Percentiles rank a stretch among this genome's conserved stretches.
These are phyloP conservation scores for Antitrichia curtipendula DNA, from an alignment of 225 moss, liverwort and hornwort genomes.

Conservation along the genomic window DNA sequence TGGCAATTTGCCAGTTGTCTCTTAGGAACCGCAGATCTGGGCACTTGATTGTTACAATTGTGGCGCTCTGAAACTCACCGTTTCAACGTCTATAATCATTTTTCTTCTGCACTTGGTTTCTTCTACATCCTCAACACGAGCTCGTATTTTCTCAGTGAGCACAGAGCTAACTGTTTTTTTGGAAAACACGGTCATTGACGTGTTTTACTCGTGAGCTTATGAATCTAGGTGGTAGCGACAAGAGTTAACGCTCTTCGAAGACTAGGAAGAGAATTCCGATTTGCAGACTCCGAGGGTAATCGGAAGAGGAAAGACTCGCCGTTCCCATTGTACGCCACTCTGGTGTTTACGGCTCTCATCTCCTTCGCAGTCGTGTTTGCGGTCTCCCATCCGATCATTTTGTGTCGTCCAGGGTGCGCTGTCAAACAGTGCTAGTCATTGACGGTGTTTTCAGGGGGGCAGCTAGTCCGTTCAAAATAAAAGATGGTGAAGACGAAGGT, in stretches of 20 bases:
- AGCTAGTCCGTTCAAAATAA: neutral
- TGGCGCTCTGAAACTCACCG: neutral
- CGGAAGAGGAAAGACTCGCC: neutral
- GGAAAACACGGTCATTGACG: neutral
- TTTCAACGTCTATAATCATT: neutral
- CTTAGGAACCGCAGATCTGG: neutral
- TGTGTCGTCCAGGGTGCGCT: constrained; percentile 9
- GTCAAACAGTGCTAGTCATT: neutral
- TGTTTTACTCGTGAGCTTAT: neutral
- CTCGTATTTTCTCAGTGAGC: neutral
- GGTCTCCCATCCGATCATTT: constrained; percentile 10
- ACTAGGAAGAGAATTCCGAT: neutral
- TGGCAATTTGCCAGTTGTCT: neutral
- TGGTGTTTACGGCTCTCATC: neutral
- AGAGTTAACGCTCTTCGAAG: neutral
- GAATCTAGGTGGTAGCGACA: neutral
- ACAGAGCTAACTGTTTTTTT: neutral
- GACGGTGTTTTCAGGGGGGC: neutral
- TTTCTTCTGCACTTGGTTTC: neutral
- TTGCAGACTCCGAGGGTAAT: neutral
- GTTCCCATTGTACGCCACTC: neutral
- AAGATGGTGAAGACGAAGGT: constrained; percentile 16
- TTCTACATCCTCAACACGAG: neutral
- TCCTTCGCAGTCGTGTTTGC: constrained; percentile 19
- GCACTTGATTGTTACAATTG: neutral